Conservation (phyloP, 176 grass and related monocot species). For the Urochloa ruziziensis region DNA sequence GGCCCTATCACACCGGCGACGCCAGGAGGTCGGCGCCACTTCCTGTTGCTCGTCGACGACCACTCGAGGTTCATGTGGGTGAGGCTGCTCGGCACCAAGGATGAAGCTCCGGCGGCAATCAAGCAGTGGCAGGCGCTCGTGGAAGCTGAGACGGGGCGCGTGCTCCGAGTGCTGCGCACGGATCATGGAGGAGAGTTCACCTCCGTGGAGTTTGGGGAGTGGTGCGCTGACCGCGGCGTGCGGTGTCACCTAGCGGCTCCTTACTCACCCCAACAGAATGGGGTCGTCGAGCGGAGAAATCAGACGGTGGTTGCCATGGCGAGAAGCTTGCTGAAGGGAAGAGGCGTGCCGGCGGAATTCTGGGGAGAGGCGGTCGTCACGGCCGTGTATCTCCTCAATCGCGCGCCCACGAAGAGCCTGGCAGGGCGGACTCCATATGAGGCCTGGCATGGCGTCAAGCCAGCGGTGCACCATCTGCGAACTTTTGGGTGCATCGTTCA, state of each 20-base stretch:
- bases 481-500: too few relatives aligned
- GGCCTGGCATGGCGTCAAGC: too few relatives aligned
- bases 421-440: too few relatives aligned
- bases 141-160: background rate
- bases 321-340: background rate
- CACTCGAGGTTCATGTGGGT: background rate
- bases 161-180: background rate
- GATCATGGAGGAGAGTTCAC: background rate
- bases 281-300: background rate
- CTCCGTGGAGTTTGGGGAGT: background rate
- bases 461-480: too few relatives aligned
- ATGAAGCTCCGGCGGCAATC: background rate
- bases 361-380: background rate
- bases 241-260: background rate
- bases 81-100: too few relatives aligned
- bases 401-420: too few relatives aligned
- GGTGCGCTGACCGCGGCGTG: background rate
- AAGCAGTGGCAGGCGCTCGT: background rate
- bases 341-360: fast-evolving
- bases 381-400: too few relatives aligned
- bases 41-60: background rate
- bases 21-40: background rate
- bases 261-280: background rate
- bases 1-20: too few relatives aligned
- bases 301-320: background rate